Evolutionary conservation across 2,329 filamentous ascomycete genomes (phyloP).

Genomic region (Aspergillus pseudoviridinutans): DNA sequence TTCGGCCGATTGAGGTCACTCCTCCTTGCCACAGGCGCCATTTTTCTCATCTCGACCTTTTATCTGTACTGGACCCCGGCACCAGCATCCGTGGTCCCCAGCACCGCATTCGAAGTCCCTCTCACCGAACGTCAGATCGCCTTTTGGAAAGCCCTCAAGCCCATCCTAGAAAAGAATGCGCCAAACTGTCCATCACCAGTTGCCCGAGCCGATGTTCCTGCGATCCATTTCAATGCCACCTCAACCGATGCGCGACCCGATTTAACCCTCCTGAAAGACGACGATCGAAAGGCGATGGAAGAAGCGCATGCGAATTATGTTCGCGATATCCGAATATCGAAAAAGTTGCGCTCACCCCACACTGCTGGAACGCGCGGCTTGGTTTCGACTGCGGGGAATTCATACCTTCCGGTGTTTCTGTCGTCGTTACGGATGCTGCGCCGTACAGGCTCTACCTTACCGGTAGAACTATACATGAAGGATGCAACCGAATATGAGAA

Average conservation of each 20-base stretch:
- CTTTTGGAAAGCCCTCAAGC: conserved; percentile 35
- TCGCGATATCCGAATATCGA: conserved; percentile 27
- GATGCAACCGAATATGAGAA: conserved; percentile 39
- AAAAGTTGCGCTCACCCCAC: conserved; percentile 29
- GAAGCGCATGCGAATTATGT: conserved; percentile 41
- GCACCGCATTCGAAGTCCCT: conserved; percentile 32
- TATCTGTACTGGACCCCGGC: conserved; percentile 36
- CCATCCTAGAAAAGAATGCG: conserved; percentile 30
- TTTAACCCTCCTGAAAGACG: conserved; percentile 31
- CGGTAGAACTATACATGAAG: conserved; percentile 45
- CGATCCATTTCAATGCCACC: conserved; percentile 28
- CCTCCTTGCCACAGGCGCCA: conserved; percentile 24
- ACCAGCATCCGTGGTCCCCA: conserved; percentile 29
- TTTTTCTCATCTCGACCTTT: conserved; percentile 31
- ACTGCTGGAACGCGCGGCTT: conserved; percentile 44
- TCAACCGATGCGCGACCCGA: conserved; percentile 31
- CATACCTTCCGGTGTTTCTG: conserved; percentile 49
- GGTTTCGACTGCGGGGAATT: conserved; percentile 48
- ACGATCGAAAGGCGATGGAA: conserved; percentile 32
- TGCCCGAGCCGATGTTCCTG: conserved; percentile 20
- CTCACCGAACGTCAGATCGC: conserved; percentile 33
- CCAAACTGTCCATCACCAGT: conserved; percentile 29
- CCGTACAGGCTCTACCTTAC: conserved; percentile 47
- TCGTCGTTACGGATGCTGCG: conserved; percentile 52
- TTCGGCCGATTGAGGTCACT: conserved; percentile 27